phyloP scores from a whole-genome alignment of 441 rosid species.

The Gossypium davidsonii region DNA sequence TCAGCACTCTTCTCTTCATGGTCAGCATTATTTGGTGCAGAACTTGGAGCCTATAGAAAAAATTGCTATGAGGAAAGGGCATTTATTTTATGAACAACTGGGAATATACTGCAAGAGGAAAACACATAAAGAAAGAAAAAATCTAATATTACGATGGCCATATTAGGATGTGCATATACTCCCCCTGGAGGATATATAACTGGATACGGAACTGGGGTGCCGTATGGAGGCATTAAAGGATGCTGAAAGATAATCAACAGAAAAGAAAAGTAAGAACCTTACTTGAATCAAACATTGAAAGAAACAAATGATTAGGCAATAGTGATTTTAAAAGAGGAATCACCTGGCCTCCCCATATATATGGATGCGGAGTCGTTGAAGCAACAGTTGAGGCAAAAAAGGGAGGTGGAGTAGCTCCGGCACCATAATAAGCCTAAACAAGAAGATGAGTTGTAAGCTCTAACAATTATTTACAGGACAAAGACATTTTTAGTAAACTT shows the following conservation, averaged over 20 bases:
- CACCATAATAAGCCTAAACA: conserved; percentile 82
- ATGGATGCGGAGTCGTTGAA: conserved; percentile 84
- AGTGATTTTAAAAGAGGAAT: conserved; percentile 12
- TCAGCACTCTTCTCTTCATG: conserved; percentile 41
- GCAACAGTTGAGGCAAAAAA: conserved; percentile 84
- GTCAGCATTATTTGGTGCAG: conserved; percentile 42
- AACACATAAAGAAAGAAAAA: neutral
- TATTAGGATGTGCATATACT: conserved; percentile 79
- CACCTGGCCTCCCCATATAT: conserved; percentile 94
- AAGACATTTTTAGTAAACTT: neutral
- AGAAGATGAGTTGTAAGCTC: conserved; percentile 24
- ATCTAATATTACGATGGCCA: conserved; percentile 54
- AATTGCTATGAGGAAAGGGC: neutral
- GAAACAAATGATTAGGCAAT: neutral
- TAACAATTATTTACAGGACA: neutral
- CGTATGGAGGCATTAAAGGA: conserved; percentile 82
- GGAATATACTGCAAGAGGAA: neutral
- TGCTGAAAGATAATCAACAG: conserved; percentile 46
- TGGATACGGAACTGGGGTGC: conserved; percentile 91
- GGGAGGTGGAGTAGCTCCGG: conserved; percentile 78
- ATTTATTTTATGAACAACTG: neutral
- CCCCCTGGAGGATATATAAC: conserved; percentile 88
- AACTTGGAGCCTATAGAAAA: conserved; percentile 44
- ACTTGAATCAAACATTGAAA: neutral
- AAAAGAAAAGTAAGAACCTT: conserved; percentile 12